Conservation (phyloP, 2,329 filamentous ascomycete genomes). For the Epichloe sibirici region DNA sequence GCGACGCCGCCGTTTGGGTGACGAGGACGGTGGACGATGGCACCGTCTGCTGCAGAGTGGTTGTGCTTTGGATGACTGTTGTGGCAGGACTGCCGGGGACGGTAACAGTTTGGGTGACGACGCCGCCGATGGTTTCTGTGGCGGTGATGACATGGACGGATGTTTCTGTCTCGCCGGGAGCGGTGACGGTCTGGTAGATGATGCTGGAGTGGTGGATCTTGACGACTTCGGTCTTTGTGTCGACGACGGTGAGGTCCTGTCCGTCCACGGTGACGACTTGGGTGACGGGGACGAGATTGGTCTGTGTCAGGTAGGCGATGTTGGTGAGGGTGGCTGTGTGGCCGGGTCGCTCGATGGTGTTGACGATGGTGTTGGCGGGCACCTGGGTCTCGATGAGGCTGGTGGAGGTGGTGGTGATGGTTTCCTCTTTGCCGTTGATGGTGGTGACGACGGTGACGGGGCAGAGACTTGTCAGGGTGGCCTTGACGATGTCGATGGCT, state of each 20-base stretch:
- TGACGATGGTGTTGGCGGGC: slow-evolving; percentile 24
- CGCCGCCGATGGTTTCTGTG: slow-evolving; percentile 27
- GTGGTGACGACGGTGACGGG: slow-evolving; percentile 32
- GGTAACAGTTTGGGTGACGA: slow-evolving; percentile 30
- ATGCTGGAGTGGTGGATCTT: slow-evolving; percentile 18
- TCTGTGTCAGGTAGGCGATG: slow-evolving; percentile 28
- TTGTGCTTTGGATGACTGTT: slow-evolving; percentile 24
- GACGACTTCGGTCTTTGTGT: slow-evolving; percentile 15
- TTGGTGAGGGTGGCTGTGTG: slow-evolving; percentile 8
- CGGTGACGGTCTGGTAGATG: slow-evolving; percentile 23
- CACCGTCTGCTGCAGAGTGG: slow-evolving; percentile 14
- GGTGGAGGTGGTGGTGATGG: slow-evolving; percentile 26
- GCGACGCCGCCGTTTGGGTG: neutral
- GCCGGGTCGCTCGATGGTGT: slow-evolving; percentile 7
- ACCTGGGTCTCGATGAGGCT: slow-evolving; percentile 22
- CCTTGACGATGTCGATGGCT: slow-evolving; percentile 16
- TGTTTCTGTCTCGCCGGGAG: slow-evolving; percentile 24
- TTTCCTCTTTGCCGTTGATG: slow-evolving; percentile 24
- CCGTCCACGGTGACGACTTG: slow-evolving; percentile 24
- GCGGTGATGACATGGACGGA: slow-evolving; percentile 24
- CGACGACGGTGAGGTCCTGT: slow-evolving; percentile 13
- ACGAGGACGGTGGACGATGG: slow-evolving; percentile 16
- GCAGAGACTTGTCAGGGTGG: slow-evolving; percentile 27
- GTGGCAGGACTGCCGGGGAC: slow-evolving; percentile 24
- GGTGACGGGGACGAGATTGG: slow-evolving; percentile 19